Percentiles rank a stretch among this genome's conserved stretches.
These are phyloP conservation scores for Talaromyces sp. DNA, from an alignment of 2,329 filamentous ascomycete species.

Conservation along the genomic window DNA sequence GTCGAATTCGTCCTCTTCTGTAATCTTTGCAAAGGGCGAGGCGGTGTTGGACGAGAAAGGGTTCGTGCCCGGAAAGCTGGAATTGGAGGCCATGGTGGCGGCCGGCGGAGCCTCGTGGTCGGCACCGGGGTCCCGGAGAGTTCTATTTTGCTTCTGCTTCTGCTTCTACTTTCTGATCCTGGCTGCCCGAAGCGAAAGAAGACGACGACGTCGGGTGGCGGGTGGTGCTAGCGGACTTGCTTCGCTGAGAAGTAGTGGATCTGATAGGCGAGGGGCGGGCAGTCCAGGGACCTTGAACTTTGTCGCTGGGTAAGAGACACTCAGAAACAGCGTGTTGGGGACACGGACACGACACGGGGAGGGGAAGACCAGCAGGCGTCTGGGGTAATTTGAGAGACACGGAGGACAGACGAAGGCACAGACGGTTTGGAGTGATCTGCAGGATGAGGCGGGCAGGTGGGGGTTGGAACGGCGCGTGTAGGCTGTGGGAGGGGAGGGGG, in stretches of 20 bases:
- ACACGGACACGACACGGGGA: neutral
- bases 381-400: neutral
- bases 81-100: slow-evolving; percentile 62
- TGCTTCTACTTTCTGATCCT: neutral
- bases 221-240: slow-evolving; percentile 50
- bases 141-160: too few species aligned
- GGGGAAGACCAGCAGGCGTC: neutral
- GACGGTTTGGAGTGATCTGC: slow-evolving; percentile 11
- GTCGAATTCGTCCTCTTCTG: slow-evolving; percentile 79
- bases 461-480: neutral
- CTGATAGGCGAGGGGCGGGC: slow-evolving; percentile 46
- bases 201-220: slow-evolving; percentile 32
- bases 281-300: neutral
- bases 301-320: neutral
- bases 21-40: slow-evolving; percentile 56
- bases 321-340: neutral
- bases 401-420: slow-evolving; percentile 8
- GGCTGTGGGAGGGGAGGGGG: neutral
- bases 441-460: slow-evolving; percentile 2
- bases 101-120: neutral
- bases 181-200: neutral
- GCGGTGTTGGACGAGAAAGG: slow-evolving; percentile 67
- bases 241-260: slow-evolving; percentile 56
- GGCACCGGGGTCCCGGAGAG: neutral
- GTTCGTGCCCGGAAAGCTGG: slow-evolving; percentile 70